phyloP scores from a whole-genome alignment of 306 rosid genomes.

The Ammopiptanthus mongolicus region DNA sequence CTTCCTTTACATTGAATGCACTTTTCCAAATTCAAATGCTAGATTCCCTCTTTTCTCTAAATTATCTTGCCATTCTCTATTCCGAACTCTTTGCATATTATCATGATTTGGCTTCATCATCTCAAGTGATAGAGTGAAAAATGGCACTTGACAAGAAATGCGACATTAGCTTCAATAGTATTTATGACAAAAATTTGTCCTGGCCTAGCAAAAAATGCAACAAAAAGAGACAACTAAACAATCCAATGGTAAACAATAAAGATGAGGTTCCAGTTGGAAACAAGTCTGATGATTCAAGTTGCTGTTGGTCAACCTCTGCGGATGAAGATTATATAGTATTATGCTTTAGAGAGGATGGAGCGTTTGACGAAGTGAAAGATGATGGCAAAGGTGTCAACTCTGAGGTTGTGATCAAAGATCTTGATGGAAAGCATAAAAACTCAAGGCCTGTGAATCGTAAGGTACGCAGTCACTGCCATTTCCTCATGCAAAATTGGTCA shows the following conservation, averaged over 20 bases:
- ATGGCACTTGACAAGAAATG: slow-evolving; percentile 23
- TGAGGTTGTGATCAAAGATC: not conserved
- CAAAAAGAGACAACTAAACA: slow-evolving; percentile 12
- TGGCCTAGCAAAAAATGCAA: slow-evolving; percentile 9
- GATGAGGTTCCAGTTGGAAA: slow-evolving; percentile 8
- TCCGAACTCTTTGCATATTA: slow-evolving; percentile 24
- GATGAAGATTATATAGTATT: slow-evolving; percentile 65
- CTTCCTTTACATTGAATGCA: not conserved
- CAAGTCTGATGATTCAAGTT: slow-evolving; percentile 24
- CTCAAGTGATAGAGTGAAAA: slow-evolving; percentile 21
- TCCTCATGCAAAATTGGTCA: not conserved
- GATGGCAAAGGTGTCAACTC: slow-evolving; percentile 23
- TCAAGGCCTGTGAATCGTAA: slow-evolving; percentile 41
- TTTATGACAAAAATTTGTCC: not conserved
- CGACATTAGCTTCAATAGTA: not conserved
- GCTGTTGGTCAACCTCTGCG: slow-evolving; percentile 33
- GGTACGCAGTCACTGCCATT: slow-evolving; percentile 31
- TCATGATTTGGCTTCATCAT: slow-evolving; percentile 20
- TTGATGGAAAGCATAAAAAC: slow-evolving; percentile 20
- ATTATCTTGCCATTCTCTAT: not conserved
- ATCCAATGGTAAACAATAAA: slow-evolving; percentile 1
- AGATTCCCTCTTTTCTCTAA: slow-evolving; percentile 15
- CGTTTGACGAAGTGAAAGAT: slow-evolving; percentile 46
- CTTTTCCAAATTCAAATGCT: slow-evolving; percentile 32
- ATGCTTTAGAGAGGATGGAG: slow-evolving; percentile 52